Evolutionary conservation across 73 alveolate genomes (phyloP).

Genomic region (Strombidium stylifer): DNA sequence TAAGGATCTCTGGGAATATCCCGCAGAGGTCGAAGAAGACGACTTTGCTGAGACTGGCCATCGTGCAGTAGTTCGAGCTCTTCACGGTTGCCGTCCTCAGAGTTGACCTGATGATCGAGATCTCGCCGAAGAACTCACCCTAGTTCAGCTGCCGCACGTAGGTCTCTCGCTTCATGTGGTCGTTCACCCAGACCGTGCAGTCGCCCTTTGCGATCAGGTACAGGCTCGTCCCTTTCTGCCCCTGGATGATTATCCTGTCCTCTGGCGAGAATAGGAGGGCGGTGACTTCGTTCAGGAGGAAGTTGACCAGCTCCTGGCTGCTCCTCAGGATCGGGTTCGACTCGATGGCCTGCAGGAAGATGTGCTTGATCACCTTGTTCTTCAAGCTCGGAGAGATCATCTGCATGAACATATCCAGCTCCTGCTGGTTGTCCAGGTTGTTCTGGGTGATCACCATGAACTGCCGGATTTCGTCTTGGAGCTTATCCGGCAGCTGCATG

Average conservation of each 20-base stretch:
- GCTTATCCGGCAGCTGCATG: slow-evolving; percentile 32
- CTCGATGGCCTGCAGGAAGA: slow-evolving; percentile 36
- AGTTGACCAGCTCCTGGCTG: slow-evolving; percentile 21
- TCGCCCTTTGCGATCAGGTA: slow-evolving; percentile 49
- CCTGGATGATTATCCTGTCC: slow-evolving; percentile 55
- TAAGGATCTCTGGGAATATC: neutral
- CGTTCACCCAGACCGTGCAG: slow-evolving; percentile 5
- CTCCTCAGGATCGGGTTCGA: slow-evolving; percentile 12
- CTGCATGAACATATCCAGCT: slow-evolving; percentile 38
- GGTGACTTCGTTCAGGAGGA: slow-evolving; percentile 31
- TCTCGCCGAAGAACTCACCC: slow-evolving; percentile 55
- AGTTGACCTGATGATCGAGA: slow-evolving; percentile 39
- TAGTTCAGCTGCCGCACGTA: neutral
- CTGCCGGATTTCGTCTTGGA: slow-evolving; percentile 23
- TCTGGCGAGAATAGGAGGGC: slow-evolving; percentile 46
- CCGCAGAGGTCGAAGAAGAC: neutral
- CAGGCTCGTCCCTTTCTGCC: slow-evolving; percentile 47
- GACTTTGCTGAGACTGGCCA: neutral
- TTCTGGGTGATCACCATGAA: slow-evolving; percentile 28
- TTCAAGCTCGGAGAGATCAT: slow-evolving; percentile 49
- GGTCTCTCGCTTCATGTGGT: neutral
- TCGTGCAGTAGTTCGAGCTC: neutral
- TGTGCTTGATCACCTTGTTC: slow-evolving; percentile 40
- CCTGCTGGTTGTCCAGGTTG: slow-evolving; percentile 47
- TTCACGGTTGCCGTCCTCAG: slow-evolving; percentile 49